A percentile compares a stretch with the other conserved stretches of the same genome.
Evolutionary conservation across 225 moss, liverwort and hornwort genomes (phyloP).

Genomic region (Climacium dendroides): DNA sequence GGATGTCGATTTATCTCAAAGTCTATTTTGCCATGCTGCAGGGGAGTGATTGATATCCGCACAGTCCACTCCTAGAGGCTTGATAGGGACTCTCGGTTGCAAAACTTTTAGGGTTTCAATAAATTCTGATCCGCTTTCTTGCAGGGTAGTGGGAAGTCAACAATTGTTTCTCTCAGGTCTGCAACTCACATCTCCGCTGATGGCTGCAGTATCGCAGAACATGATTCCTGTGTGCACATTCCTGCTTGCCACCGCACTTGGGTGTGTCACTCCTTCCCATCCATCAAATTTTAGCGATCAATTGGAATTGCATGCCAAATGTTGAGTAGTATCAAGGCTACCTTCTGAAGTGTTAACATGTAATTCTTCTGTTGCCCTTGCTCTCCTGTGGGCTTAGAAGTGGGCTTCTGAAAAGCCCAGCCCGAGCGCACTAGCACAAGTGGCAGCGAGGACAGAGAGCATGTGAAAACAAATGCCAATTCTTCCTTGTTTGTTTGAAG

Average conservation of each 20-base stretch:
- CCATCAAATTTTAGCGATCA: not conserved
- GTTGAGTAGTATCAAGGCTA: not conserved
- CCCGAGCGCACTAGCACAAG: not conserved
- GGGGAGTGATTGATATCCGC: not conserved
- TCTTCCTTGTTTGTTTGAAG: too few relatives aligned
- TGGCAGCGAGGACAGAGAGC: not conserved
- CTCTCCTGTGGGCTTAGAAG: not conserved
- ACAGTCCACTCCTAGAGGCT: not conserved
- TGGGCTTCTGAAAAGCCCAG: not conserved
- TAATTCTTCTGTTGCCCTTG: not conserved
- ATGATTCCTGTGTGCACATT: constrained; percentile 50
- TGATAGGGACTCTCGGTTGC: not conserved
- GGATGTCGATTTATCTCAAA: not conserved
- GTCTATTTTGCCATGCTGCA: not conserved
- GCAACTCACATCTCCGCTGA: constrained; percentile 29
- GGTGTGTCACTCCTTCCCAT: not conserved
- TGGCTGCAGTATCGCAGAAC: constrained; percentile 50
- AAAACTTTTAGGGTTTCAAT: not conserved
- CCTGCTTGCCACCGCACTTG: constrained; percentile 25
- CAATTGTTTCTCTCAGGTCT: constrained; percentile 47
- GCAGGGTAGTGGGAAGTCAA: constrained; percentile 53
- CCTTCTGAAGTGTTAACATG: not conserved
- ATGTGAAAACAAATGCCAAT: not conserved
- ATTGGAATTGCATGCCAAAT: not conserved
- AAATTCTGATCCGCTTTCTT: not conserved